Conservation (phyloP, 2,329 filamentous ascomycete genomes). For the Colletotrichum sp. region DNA sequence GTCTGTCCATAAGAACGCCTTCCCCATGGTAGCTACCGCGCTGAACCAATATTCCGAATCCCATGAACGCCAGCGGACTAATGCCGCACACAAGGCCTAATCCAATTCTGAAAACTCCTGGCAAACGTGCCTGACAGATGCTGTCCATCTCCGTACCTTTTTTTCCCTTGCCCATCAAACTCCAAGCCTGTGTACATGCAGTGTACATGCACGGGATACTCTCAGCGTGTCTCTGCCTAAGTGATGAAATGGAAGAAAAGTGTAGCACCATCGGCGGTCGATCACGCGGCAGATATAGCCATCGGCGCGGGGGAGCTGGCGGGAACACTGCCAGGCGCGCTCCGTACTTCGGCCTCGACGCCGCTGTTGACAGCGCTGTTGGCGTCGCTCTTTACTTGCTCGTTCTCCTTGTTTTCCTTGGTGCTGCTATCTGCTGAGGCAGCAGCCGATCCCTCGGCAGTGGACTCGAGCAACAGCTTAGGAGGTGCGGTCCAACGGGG, state of each 20-base stretch:
- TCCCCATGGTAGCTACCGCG: constrained; percentile 8
- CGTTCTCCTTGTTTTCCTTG: constrained; percentile 71
- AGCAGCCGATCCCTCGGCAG: constrained; percentile 49
- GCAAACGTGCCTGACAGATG: background rate
- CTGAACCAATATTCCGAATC: constrained; percentile 5
- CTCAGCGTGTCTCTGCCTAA: background rate
- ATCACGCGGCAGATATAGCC: constrained; percentile 50
- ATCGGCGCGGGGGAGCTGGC: constrained; percentile 57
- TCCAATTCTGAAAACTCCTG: background rate
- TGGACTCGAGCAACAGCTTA: constrained; percentile 54
- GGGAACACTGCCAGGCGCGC: constrained; percentile 52
- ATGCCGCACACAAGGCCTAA: background rate
- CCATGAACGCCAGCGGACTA: constrained; percentile 14
- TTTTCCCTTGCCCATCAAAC: constrained; percentile 4
- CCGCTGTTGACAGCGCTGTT: constrained; percentile 41
- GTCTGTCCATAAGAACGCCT: constrained; percentile 12
- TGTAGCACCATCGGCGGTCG: background rate
- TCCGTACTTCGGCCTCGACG: constrained; percentile 59
- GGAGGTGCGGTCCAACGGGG: constrained; percentile 81
- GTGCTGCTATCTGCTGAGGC: constrained; percentile 59
- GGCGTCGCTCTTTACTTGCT: constrained; percentile 52
- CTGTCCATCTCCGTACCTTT: background rate
- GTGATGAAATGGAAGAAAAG: background rate
- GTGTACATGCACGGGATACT: background rate
- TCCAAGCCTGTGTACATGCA: constrained; percentile 16